Evolutionary conservation across 176 grass and related monocot genomes (phyloP), one percentile per base, ranked within the genome.

Genomic region (Stipa capillata): DNA sequence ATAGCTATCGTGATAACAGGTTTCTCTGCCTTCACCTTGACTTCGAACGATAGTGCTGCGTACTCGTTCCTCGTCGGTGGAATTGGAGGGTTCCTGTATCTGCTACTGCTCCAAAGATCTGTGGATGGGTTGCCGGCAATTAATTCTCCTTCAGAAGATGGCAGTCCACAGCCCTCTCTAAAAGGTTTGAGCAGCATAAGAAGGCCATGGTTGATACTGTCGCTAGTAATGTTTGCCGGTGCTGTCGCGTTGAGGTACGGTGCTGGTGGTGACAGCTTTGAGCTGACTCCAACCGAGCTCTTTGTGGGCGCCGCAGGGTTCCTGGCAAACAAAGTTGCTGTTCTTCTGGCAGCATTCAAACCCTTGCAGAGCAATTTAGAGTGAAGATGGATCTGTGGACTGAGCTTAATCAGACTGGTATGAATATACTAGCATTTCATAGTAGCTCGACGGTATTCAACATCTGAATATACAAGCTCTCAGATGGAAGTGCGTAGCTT

Each of bases 341-440:
- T 92, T 77, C 67, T 97, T 50, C 77, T 97, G 5, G 85, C 95
- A 59, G 83, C 95, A 13, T 92, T 98, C 85, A 98, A 84, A 84
- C 95, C 95, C n/a, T 68, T 94, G 54, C 77, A 87, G 70, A 98
- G 87, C 45, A 85, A 68, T 76, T 64, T 54, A 90, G 84, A 75
- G 34, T 44, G 59, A 69, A 68, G 79, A 80, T 75, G 35, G 24
- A 62, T 70, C 61, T 31, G 52, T 45, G 6, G 76, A 53, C 32
- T 64, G 14, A 51, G 5, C 33, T 53, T 79, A 43, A 48, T 6
- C 5, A n/a, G 2, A 35, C 13, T 24, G 2, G 14, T 36, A 16
- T 78, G 21, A 21, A 69, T 17, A 0, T 32, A 48, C 8, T 51
- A 43, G 3, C 41, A 31, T 77, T 49, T 35, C 37, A 77, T 75